Base-by-base conservation (phyloP, 164 flowering plant species). In the Tinospora cordifolia region DNA sequence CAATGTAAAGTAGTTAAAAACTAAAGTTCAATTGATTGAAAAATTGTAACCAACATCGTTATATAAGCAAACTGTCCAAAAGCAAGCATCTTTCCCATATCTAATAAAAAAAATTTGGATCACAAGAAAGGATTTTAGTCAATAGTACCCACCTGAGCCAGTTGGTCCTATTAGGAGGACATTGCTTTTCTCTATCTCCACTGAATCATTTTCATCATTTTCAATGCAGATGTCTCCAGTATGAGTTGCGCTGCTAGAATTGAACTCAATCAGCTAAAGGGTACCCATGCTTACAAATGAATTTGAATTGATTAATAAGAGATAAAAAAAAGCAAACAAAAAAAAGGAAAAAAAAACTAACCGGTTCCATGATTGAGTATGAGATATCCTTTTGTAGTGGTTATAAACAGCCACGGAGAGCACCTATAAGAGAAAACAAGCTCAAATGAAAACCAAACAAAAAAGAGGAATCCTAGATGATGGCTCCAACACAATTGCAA, bases 81-180 rank as follows among this genome's bases (percentile, higher is more conserved):
- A 30, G 60, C 24, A 54, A 54, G 9, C 24, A 54, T 54, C 6
- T 19, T 54, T 8, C 60, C 0, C 60, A 2, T 22, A 19, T n/a
- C 24, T 21, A 54, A 54, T 30, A 54, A 59, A n/a, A 63, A 13
- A 63, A 24, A 22, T 38, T 60, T 46, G 12, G 39, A 65, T 65
- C 46, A 44, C 25, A 54, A 49, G 65, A 44, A 39, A 69, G 8
- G 36, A 60, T 41, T 24, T 46, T 75, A 76, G 4, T 30, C 36
- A 30, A 1, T 30, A 30, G 36, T 30, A 30, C 36, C 36, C 75
- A 89, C 99, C 99, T 41, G 99, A 94, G 62, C 99, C 99, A 71
- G 99, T 94, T 68, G 99, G 99, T 67, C 99, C 99, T 93, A 94
- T 89, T 79, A 94, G 81, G 24, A 94, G 89, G 38, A 94, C 96